Conservation (phyloP, 768 basidiomycete species). For the Coprinopsis marcescibilis region DNA sequence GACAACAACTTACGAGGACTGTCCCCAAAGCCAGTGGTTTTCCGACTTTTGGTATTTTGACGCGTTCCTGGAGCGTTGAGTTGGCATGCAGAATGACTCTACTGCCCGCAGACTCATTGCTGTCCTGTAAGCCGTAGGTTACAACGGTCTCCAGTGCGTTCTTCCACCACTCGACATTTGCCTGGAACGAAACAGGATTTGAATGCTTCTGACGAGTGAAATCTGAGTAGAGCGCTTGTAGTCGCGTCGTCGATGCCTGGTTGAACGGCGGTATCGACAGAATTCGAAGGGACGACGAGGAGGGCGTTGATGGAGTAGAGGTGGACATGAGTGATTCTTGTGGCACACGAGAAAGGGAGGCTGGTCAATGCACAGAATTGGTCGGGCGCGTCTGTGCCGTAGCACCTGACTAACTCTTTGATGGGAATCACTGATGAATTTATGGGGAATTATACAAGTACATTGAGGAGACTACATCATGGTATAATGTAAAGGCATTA, state of each 20-base stretch:
- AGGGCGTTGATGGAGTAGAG: conserved; percentile 7
- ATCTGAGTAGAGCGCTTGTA: conserved; percentile 84
- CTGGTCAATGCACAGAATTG: background rate
- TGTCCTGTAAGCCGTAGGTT: conserved; percentile 47
- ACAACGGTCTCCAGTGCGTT: conserved; percentile 56
- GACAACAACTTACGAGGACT: conserved; percentile 59
- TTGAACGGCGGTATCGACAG: conserved; percentile 30
- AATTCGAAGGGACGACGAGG: conserved; percentile 6
- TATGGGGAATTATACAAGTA: background rate
- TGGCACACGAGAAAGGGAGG: background rate
- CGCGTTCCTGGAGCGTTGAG: conserved; percentile 46
- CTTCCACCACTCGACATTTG: conserved; percentile 88
- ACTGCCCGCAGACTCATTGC: conserved; percentile 25
- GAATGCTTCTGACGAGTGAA: conserved; percentile 78
- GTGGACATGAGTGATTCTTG: conserved; percentile 11
- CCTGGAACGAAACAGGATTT: conserved; percentile 76
- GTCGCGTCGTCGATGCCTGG: conserved; percentile 44
- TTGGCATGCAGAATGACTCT: conserved; percentile 57
- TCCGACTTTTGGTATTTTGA: conserved; percentile 64
- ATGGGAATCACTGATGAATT: background rate
- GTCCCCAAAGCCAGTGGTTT: conserved; percentile 69
- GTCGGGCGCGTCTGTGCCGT: background rate
- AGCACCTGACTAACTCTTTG: background rate
- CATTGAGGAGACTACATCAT: no score
- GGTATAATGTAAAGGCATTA: no score